Percentiles rank a stretch among this genome's conserved stretches.
phyloP scores from a whole-genome alignment of 768 basidiomycete genomes.

The Astraeus odoratus region DNA sequence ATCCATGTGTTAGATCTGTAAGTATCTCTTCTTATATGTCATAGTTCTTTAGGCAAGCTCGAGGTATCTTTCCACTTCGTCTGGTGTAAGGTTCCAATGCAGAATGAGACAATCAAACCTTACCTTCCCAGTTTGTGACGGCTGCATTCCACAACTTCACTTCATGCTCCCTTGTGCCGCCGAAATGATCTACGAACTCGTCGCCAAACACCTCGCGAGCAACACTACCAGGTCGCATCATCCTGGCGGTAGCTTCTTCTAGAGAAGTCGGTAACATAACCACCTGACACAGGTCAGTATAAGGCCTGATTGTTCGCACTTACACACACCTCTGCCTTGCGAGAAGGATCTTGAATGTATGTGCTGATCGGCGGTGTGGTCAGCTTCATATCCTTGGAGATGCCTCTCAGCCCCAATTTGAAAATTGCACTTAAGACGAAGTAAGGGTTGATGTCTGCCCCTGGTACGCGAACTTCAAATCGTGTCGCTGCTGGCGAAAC shows the following conservation, averaged over 20 bases:
- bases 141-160: constrained; percentile 81
- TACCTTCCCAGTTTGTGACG: constrained; percentile 93
- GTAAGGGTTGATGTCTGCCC: constrained; percentile 96
- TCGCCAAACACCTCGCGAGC: constrained; percentile 86
- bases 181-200: constrained; percentile 90
- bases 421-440: constrained; percentile 86
- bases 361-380: constrained; percentile 61
- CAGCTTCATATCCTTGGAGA: constrained; percentile 66
- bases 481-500: constrained; percentile 77
- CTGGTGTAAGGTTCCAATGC: constrained; percentile 4
- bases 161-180: constrained; percentile 92
- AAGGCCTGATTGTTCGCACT: constrained; percentile 2
- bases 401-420: constrained; percentile 79
- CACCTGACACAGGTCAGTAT: constrained; percentile 34
- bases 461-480: constrained; percentile 90
- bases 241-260: constrained; percentile 69
- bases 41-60: constrained; percentile 52
- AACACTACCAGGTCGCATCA: constrained; percentile 72
- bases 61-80: constrained; percentile 75
- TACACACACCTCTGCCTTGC: constrained; percentile 51
- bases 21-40: background rate
- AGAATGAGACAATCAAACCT: constrained; percentile 15
- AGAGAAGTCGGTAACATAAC: constrained; percentile 74
- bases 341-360: constrained; percentile 32
- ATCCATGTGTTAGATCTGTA: background rate